phyloP scores from a whole-genome alignment of 2,329 filamentous ascomycete species.

The Dactylellina haptotyla region DNA sequence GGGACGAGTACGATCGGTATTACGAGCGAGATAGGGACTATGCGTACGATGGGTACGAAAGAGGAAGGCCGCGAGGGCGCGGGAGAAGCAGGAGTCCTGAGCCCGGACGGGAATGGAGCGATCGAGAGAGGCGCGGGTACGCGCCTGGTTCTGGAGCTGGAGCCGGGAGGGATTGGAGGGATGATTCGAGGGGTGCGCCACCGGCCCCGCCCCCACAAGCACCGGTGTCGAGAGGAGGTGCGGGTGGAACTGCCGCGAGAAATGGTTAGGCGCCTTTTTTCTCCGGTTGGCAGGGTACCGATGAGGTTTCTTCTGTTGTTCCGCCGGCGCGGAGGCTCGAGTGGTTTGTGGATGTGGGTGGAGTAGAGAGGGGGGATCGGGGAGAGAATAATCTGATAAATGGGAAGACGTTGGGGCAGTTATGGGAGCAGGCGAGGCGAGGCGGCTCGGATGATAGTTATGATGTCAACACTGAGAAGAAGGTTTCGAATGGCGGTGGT shows the following conservation, averaged over 20 bases:
- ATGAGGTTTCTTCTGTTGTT: too few species aligned
- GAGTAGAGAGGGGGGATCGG: too few species aligned
- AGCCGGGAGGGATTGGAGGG: conserved; percentile 4
- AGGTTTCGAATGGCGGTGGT: background rate
- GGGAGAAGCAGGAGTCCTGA: conserved; percentile 40
- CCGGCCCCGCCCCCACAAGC: background rate
- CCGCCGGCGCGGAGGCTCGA: too few species aligned
- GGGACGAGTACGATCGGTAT: conserved; percentile 47
- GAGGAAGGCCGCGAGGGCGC: background rate
- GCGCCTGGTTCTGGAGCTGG: background rate
- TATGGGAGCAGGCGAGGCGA: conserved; percentile 21
- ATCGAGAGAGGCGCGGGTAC: conserved; percentile 40
- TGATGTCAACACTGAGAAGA: background rate
- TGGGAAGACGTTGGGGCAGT: conserved; percentile 6
- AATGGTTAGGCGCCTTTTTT: too few species aligned
- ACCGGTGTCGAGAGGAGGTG: background rate
- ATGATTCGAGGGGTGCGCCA: background rate
- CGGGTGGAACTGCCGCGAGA: too few species aligned
- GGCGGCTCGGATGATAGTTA: background rate
- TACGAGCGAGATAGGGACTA: conserved; percentile 38
- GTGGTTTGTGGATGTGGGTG: too few species aligned
- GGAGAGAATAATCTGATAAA: background rate
- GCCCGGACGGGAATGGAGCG: conserved; percentile 30
- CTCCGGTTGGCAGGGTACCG: too few species aligned
- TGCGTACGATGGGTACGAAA: conserved; percentile 21